These are phyloP conservation scores for Ustilago tritici DNA, from an alignment of 1,284 basidiomycete genomes.

Conservation along the genomic window DNA sequence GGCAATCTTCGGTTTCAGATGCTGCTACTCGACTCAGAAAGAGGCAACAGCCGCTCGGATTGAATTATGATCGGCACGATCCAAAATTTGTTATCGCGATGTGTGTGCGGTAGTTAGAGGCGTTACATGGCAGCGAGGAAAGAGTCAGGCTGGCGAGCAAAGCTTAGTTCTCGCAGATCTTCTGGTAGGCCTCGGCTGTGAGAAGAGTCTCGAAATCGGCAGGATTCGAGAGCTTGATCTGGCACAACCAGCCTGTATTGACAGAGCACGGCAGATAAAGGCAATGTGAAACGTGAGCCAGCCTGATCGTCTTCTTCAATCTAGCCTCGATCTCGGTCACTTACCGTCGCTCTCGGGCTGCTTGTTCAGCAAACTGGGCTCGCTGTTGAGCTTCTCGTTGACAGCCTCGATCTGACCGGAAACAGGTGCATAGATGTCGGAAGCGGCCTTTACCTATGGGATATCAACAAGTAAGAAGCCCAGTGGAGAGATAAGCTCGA, in stretches of 20 bases:
- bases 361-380: constrained; percentile 89
- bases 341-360: constrained; percentile 85
- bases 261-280: not conserved
- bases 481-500: not conserved
- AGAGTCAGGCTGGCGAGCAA: not conserved
- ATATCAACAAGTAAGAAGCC: not conserved
- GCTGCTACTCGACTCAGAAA: not conserved
- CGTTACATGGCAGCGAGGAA: not conserved
- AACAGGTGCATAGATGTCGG: constrained; percentile 95
- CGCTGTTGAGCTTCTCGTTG: constrained; percentile 79
- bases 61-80: not conserved
- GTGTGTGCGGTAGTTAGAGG: not conserved
- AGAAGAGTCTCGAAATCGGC: constrained; percentile 81
- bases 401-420: constrained; percentile 85
- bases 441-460: constrained; percentile 83
- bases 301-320: not conserved
- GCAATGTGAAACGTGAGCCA: not conserved
- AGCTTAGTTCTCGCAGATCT: constrained; percentile 52
- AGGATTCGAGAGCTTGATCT: constrained; percentile 84
- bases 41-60: not conserved
- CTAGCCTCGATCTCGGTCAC: constrained; percentile 51
- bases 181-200: constrained; percentile 81
- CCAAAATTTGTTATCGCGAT: constrained; percentile 3
- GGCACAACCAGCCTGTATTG: constrained; percentile 89
- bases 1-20: no score